Conservation (phyloP, 345 rosid genomes). For the Brassica carinata region DNA sequence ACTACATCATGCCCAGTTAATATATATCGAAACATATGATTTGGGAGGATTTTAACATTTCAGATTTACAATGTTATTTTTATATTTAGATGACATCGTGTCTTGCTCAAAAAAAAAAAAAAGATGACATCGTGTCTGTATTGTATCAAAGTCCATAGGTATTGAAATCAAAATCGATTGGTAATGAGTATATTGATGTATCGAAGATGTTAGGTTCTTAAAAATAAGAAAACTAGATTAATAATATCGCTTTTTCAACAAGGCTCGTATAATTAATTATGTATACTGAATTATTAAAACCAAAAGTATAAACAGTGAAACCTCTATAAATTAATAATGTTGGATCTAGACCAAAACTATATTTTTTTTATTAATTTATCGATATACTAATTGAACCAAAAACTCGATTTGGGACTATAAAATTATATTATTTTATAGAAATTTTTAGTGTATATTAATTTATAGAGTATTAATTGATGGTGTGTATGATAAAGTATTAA, state of each 20-base stretch:
- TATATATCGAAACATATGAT: not conserved
- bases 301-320: no score
- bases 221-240: not conserved
- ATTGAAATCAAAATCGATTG: not conserved
- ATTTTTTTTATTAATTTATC: no score
- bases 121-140: not conserved
- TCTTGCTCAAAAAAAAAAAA: no score
- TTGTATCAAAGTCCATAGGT: not conserved
- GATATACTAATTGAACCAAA: no score
- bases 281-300: not conserved
- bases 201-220: not conserved
- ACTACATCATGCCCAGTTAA: not conserved
- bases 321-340: no score
- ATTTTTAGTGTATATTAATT: no score
- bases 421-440: no score
- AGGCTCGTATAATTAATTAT: not conserved
- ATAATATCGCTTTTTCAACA: not conserved
- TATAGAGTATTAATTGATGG: no score
- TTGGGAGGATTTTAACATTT: not conserved
- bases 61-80: not conserved
- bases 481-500: not conserved
- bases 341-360: no score
- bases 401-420: no score
- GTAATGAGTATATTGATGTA: not conserved
- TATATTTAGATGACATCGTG: not conserved